Evolutionary conservation across 805 yeast species (phyloP), one percentile per base, ranked within the genome.

Genomic region (Ogataea zsoltii): DNA sequence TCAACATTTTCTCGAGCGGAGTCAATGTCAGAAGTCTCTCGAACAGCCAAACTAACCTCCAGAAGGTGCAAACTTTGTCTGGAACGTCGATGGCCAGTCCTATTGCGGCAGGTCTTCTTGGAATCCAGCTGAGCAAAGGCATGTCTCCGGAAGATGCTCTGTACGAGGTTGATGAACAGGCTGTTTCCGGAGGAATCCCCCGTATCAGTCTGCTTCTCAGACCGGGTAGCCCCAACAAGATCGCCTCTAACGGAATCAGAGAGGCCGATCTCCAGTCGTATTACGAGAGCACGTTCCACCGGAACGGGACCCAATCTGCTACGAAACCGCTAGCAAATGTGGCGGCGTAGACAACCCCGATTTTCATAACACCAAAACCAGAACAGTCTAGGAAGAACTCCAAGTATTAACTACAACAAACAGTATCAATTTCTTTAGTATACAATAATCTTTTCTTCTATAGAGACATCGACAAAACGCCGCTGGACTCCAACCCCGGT

Each of bases 11-110:
- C 66, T 89, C 97, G 0, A 79, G 92, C 38, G 98, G 98, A 0
- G 83, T 82, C 0, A 68, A 70, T 13, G 83, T 89, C 2, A 68
- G 71, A 21, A 83, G 91, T 44, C 70, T 84, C 12, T 71, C 78
- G 10, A 69, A 68, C 32, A 53, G 58, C 26, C 54, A 62, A 17
- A 35, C 42, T 12, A 40, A 54, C 15, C 39, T 45, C 19, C 50
- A 41, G 5, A 41, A 45, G 7, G 49, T 51, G 3, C 68, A 76
- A 7, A 62, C 62, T 2, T 67, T 81, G 56, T 79, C 89, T 2
- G 95, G 95, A 0, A 87, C 94, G 0, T 87, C 94, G 3, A 86
- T 86, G 94, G 81, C 92, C 2, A 68, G 91, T 2, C 95, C 95
- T 0, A 71, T 77, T 5, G 82, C 84, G n/a, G 71, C 88, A 2